Evolutionary conservation across 2,329 filamentous ascomycete species (phyloP), one percentile per base, ranked within the genome.

Genomic region (Akanthomyces muscarius): DNA sequence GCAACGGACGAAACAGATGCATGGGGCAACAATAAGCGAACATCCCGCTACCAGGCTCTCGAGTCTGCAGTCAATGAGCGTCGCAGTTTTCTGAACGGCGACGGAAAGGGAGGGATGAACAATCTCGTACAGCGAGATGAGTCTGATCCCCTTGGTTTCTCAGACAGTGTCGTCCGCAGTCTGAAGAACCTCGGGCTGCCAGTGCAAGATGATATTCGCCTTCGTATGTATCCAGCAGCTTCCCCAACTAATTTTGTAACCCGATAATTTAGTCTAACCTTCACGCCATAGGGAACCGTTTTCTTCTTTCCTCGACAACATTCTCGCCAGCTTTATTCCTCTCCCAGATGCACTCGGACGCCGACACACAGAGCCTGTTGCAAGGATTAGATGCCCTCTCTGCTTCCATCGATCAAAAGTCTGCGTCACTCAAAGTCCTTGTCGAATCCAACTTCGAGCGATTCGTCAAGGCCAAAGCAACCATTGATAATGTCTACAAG

Each of bases 401-500:
- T 21, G 86, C 86, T 65, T 97, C 94, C 0, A 99, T 99, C 71
- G 95, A 98, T 71, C 91, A 98, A 77, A 99, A 99, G 76, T 97
- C 94, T 0, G 95, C 94, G 0, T 97, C 93, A 4, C 84, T 99
- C 65, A 99, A 99, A 74, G 90, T 96, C 13, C 83, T 99, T 21
- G 95, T 99, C 28, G 95, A 99, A 75, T 94, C 91, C 67, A 99
- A 99, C 74, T 99, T 99, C 73, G 96, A 99, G 76, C 89, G 94
- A 68, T 99, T 99, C 78, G 95, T 99, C 62, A 89, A 92, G 66
- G 95, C 95, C 50, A 99, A 99, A 76, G 91, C 94, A 21, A 98
- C 94, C 8, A 98, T 99, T 71, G 95, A 99, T 78, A 96, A 96
- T 77, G 95, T 99, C 59, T 99, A 99, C 77, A 96, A 89, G 66